These are phyloP conservation scores for Cryptococcus sp. DNA, from an alignment of 1,284 basidiomycete species.

Conservation along the genomic window DNA sequence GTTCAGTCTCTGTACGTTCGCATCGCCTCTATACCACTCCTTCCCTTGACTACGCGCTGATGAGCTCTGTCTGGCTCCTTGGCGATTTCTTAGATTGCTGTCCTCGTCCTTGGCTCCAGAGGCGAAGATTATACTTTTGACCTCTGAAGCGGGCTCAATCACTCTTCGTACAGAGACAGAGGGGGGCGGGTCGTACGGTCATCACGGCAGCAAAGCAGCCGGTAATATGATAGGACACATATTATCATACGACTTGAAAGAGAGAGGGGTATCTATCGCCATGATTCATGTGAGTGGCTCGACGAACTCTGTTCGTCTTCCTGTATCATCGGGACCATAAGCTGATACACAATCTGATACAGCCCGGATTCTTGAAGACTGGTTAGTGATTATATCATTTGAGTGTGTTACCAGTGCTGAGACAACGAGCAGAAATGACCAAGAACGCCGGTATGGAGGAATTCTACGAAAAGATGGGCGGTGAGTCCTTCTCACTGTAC, in stretches of 20 bases:
- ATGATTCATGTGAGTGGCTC: constrained; percentile 56
- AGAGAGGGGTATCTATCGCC: constrained; percentile 53
- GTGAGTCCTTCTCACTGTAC: constrained; percentile 37
- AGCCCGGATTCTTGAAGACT: constrained; percentile 50
- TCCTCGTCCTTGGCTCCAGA: constrained; percentile 27
- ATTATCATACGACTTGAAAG: constrained; percentile 54
- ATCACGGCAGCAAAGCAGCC: constrained; percentile 59
- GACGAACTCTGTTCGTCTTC: background rate
- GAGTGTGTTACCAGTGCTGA: constrained; percentile 31
- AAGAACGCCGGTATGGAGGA: constrained; percentile 56
- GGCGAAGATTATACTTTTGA: constrained; percentile 55
- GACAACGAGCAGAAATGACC: constrained; percentile 55
- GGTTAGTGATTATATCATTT: constrained; percentile 14
- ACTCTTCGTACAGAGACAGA: constrained; percentile 55
- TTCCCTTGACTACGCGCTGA: background rate
- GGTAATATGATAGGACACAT: constrained; percentile 58
- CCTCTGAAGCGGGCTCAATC: constrained; percentile 58
- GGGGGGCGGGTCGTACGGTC: constrained; percentile 58
- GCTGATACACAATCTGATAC: background rate
- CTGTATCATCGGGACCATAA: too few relatives aligned
- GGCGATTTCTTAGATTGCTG: constrained; percentile 16
- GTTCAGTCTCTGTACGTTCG: constrained; percentile 26
- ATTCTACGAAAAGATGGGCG: constrained; percentile 57
- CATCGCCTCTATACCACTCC: background rate
- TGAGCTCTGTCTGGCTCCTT: background rate